Base-by-base conservation (phyloP, 345 rosid genomes). In the Turritis glabra region DNA sequence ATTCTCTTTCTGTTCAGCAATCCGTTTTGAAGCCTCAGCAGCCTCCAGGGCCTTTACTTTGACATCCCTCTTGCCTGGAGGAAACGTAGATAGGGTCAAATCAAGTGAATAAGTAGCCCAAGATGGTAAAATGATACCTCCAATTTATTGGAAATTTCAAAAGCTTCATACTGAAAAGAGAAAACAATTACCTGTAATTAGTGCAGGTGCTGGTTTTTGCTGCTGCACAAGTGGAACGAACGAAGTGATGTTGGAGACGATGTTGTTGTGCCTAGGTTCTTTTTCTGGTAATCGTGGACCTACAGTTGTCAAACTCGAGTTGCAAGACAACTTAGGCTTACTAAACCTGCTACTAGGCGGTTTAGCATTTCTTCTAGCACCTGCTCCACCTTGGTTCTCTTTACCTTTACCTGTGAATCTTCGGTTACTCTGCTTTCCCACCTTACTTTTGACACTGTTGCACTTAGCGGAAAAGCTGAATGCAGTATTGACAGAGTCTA, bases 21-120 rank as follows among this genome's bases (percentile, higher is more conserved):
- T 86, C 66, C 90, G 87, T 77, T 82, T 90, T 33, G 94, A 88
- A 71, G 88, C 92, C 80, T 85, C 96, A 71, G 99, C 97, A 78
- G 88, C 91, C 82, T 85, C 97, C 63, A 95, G 81, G 60, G 99
- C 90, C 79, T 86, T 92, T 80, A 95, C 97, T 83, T 86, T 90
- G 54, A 92, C 81, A 63, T 90, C 91, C 76, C 93, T 90, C 83
- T 89, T 96, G 57, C 98, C 99, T 95, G 61, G 15, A 47, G 76
- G 71, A 19, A 53, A 69, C 67, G 41, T 43, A 18, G 23, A 57
- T 21, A 55, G 47, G 41, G 25, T 25, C 2, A 14, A 66, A 30
- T 57, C 55, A 64, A 51, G 40, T 3, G 33, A 65, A 9, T 26
- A 27, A 23, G 32, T 19, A 44, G 54, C 26, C 2, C 35, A 29